Evolutionary conservation across 108 stramenopile genomes (phyloP), one percentile per base, ranked within the genome.

Genomic region (Cylindrotheca fusiformis): DNA sequence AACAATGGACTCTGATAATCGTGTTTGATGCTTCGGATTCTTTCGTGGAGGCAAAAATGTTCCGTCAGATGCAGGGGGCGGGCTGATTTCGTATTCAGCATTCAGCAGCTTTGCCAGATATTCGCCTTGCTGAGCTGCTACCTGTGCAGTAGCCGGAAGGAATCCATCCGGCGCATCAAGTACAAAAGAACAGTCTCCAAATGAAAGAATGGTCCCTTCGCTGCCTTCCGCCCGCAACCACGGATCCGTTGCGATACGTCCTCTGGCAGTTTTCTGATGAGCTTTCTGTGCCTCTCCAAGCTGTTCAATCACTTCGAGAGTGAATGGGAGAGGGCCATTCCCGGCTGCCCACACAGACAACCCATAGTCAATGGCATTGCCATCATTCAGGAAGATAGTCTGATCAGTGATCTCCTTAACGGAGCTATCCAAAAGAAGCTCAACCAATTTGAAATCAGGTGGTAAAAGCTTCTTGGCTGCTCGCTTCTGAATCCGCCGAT

Each of bases 341-440:
- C 97, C 97, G n/a, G 94, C 95, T 2, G 96, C 96, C 97, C 97
- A 97, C 27, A 97, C 91, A 32, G 88, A 71, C 46, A 96, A 71
- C 3, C 95, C 95, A 62, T 96, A 97, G 5, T 81, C 70, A 36
- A 96, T 61, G n/a, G 69, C 57, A 1, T 54, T 66, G 18, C 85
- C 95, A 24, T 94, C 85, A 41, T 83, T 85, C 18, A 97, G 73
- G 46, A 72, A 62, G 26, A 96, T 90, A 21, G 60, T 70, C 49
- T 85, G 80, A 0, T 73, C 82, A 0, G 76, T 88, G 1, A 97
- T 93, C 67, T 95, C 95, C 53, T 89, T 90, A 20, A 97, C 97
- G 31, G 88, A 87, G 25, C 76, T 83, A 46, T 89, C 83, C 29
- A 95, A 69, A 31, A 91, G 31, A 6, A 97, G 64, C 54, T 96